Evolutionary conservation across 345 rosid genomes (phyloP).

Genomic region (Gossypium arboreum): DNA sequence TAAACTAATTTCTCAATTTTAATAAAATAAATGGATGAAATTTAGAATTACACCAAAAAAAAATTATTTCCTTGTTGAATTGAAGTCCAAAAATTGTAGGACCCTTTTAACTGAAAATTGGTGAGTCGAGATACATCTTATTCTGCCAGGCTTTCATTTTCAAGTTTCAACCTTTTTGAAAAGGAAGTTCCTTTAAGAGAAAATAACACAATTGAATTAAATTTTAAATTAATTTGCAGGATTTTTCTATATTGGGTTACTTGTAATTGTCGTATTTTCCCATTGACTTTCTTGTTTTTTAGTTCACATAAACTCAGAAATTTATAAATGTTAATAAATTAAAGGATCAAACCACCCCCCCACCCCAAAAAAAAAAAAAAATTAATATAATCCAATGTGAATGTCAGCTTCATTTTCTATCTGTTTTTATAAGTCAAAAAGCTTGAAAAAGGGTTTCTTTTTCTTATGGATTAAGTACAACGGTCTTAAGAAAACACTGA

Average conservation of each 20-base stretch:
- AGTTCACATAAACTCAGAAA: neutral
- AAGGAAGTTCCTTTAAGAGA: neutral
- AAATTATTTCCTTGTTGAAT: no score
- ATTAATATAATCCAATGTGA: neutral
- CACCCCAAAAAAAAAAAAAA: no score
- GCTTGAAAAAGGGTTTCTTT: neutral
- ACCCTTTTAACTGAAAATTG: slow-evolving; percentile 4
- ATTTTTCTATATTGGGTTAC: neutral
- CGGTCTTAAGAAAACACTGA: neutral
- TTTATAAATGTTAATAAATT: neutral
- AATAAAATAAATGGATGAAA: no score
- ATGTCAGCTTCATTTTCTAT: neutral
- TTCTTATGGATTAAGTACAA: neutral
- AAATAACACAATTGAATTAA: neutral
- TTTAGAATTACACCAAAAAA: no score
- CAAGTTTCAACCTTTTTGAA: slow-evolving; percentile 5
- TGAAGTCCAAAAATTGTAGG: neutral
- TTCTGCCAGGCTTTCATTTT: neutral
- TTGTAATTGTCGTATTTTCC: neutral
- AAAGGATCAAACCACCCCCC: neutral
- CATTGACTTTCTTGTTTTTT: neutral
- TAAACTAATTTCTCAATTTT: no score
- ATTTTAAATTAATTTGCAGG: neutral
- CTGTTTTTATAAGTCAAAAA: neutral
- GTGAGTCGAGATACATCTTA: neutral